Evolutionary conservation across 768 basidiomycete genomes (phyloP), one percentile per base, ranked within the genome.

Genomic region (Russula brevipes): DNA sequence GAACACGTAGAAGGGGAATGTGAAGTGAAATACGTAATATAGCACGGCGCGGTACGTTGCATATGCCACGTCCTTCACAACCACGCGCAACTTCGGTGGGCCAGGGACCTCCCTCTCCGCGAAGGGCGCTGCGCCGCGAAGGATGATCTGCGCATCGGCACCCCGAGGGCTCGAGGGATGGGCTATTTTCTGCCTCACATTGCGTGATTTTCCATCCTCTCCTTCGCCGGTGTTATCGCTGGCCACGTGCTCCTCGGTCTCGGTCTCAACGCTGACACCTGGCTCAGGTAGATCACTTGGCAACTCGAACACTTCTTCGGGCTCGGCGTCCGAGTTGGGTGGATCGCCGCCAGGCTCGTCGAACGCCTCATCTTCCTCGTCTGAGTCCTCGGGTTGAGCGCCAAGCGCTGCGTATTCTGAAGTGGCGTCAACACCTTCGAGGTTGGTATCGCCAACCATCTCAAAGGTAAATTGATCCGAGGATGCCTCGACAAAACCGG

Each of bases 401-500:
- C 70, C 67, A 55, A 70, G 61, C 51, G 66, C 71, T 7, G 69
- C 80, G 9, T 78, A 80, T 65, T 87, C 85, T 49, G 82, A 84
- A 47, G 81, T 79, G 31, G 57, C 72, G 69, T 78, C 68, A 19
- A 68, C 67, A 36, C 73, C 72, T 4, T 58, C 60, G 14, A 58
- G 30, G 33, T 24, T 56, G 8, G 66, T 69, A 50, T 64, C 61
- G 14, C 61, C 60, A 24, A 36, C 38, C 24, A 77, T 72, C 16
- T 73, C 65, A 53, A 73, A 66, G 45, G 73, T 58, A 24, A 46
- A 46, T 16, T 53, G 49, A 67, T 75, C 75, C 30, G 68, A 65
- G 11, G 78, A 73, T 9, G 81, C 82, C 70, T 90, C 89, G 3
- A 81, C 81, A 65, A 91, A 91, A 8, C 82, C 85, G 0, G 89